phyloP scores from a whole-genome alignment of 441 rosid species.

The Pelargonium australe region DNA sequence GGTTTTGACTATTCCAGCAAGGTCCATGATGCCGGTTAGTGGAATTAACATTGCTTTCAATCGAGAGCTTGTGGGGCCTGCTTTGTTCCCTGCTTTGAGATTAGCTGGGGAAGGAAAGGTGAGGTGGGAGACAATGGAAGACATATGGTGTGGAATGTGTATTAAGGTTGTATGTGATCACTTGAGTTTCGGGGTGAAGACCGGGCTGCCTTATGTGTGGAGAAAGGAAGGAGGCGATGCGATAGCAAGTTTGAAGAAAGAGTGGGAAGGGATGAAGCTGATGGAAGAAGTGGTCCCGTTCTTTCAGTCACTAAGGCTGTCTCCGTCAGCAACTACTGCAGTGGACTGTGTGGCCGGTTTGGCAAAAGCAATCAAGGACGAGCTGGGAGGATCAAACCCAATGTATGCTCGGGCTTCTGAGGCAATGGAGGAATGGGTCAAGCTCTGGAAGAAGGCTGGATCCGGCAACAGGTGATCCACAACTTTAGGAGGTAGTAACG shows the following conservation, averaged over 20 bases:
- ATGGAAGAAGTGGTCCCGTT: conserved; percentile 88
- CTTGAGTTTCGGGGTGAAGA: conserved; percentile 75
- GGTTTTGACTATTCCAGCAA: conserved; percentile 69
- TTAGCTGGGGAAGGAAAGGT: conserved; percentile 76
- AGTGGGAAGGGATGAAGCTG: conserved; percentile 94
- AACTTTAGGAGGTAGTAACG: conserved; percentile 15
- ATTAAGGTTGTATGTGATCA: conserved; percentile 72
- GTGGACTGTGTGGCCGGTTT: conserved; percentile 69
- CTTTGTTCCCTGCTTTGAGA: conserved; percentile 68
- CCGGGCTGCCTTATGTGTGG: conserved; percentile 83
- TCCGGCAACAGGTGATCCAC: conserved; percentile 19
- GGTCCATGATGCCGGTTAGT: conserved; percentile 64
- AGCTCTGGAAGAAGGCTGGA: conserved; percentile 61
- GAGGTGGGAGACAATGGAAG: conserved; percentile 96
- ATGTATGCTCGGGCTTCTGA: conserved; percentile 64
- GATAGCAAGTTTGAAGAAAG: conserved; percentile 76
- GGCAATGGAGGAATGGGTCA: conserved; percentile 73
- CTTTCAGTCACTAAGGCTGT: conserved; percentile 61
- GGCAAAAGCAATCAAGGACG: conserved; percentile 56
- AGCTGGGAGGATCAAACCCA: conserved; percentile 42
- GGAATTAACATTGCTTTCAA: conserved; percentile 86
- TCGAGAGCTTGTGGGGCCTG: conserved; percentile 71
- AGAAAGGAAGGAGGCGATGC: conserved; percentile 82
- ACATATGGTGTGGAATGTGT: conserved; percentile 95
- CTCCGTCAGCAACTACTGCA: conserved; percentile 44